Evolutionary conservation across 2,329 filamentous ascomycete genomes (phyloP).

Genomic region (Clarireedia monteithiana): DNA sequence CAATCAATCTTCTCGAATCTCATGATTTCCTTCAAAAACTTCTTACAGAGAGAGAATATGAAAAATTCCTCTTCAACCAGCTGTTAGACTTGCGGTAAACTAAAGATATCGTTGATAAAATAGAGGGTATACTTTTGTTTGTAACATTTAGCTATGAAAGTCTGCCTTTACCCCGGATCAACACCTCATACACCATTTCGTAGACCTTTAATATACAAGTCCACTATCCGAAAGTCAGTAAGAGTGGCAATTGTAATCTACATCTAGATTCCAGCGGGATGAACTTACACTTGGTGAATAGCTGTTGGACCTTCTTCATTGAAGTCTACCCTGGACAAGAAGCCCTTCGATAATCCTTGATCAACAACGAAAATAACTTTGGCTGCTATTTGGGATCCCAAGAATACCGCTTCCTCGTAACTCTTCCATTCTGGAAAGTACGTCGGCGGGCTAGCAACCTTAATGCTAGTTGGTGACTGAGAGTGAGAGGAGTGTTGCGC

Average conservation of each 20-base stretch:
- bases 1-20: no score
- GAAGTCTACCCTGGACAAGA: constrained; percentile 49
- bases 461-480: constrained; percentile 62
- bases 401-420: constrained; percentile 56
- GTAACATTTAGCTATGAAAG: background rate
- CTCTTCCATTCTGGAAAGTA: constrained; percentile 60
- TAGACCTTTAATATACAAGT: constrained; percentile 6
- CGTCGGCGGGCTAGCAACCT: constrained; percentile 56
- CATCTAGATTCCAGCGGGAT: no score
- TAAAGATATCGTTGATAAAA: background rate
- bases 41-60: no score
- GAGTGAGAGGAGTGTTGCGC: constrained; percentile 50
- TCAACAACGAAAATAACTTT: constrained; percentile 66
- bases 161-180: background rate
- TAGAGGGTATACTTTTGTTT: constrained; percentile 4
- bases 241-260: background rate
- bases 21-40: no score
- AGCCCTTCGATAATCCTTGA: constrained; percentile 53
- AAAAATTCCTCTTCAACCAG: background rate
- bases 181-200: background rate
- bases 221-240: constrained; percentile 3
- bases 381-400: constrained; percentile 65
- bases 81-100: background rate
- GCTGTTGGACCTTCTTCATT: constrained; percentile 30
- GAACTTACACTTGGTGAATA: constrained; percentile 30